Base-by-base conservation (phyloP, 139 green algal species). In the Eudorina sp. region DNA sequence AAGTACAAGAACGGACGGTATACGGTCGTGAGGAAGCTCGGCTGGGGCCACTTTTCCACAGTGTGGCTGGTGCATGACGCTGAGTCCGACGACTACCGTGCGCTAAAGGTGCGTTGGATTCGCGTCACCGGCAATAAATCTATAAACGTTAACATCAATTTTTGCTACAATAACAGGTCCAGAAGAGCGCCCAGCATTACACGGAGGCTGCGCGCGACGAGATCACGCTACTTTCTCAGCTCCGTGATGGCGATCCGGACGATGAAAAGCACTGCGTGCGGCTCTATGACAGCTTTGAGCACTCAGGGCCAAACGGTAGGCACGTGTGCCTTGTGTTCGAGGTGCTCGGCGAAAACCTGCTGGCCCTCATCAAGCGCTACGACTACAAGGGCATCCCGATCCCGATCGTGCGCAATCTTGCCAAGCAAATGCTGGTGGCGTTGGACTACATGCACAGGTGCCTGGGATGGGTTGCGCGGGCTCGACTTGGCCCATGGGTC, bases 321-420 rank as follows among this genome's bases (percentile, higher is more conserved):
- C 98, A 99, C 90, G 96, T 99, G 45, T 99, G 98, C 93, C 99
- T 99, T 94, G 95, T 99, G 36, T 99, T 99, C 88, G 98, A 99
- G 93, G 88, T 96, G 68, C 90, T 98, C 66, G 96, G 96, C 1
- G 96, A 98, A 90, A 98, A 98, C 89, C 89, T 98, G 80, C 85
- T 98, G 64, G 88, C 94, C 19, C 92, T 97, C 25, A 97, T 97
- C 91, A 96, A 96, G 86, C 69, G 85, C 25, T 97, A 94, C 81
- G 89, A 96, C 89, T 98, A 98, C 93, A 86, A 91, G 53, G 98
- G 98, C 38, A 95, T 99, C 27, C 98, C 98, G 0, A 88, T 99
- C 51, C 85, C 90, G 36, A 86, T 97, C 6, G 98, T 99, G 25
- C 93, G 92, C 60, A 94, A 96, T 69, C 86, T 99, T 16, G 87